Base-by-base conservation (phyloP, 495 filamentous ascomycete species). In the Daldinia grandis region DNA sequence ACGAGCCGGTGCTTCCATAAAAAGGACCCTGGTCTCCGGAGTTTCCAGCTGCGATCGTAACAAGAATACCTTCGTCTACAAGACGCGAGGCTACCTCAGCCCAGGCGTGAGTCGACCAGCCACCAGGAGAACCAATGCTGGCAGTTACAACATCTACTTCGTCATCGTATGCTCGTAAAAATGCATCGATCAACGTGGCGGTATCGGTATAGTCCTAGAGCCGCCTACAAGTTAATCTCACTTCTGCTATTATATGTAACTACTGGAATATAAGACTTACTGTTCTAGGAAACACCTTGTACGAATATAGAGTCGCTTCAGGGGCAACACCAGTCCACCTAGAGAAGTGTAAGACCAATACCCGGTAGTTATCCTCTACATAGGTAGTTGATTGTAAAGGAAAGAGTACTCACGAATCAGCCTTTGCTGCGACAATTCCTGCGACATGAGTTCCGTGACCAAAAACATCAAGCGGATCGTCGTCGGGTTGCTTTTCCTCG, bases 291-390 rank as follows among this genome's bases (percentile, higher is more conserved):
- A 81, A 77, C 50, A 83, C 77, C 53, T 82, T 83, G 50, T 84
- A 85, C 3, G 74, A 72, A 24, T 76, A 74, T 12, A 85, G 53
- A 10, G 78, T 84, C 19, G 80, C 81, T 62, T 82, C 79, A 4
- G 82, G 83, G 9, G 82, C 83, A 40, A 85, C 82, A 19, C 82
- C 81, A 8, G 77, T 75, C 62, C 84, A 83, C 33, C 75, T 68
- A 44, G 62, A 64, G 14, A 61, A 49, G 35, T 65, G 17, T 70
- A 21, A 65, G 51, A 10, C 10, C 15, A 47, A 12, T 21, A 7
- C 2, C 9, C 6, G 4, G 9, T 21, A n/a, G n/a, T n/a, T n/a
- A 47, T 24, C 9, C 2, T 47, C 42, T 12, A 3, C 19, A 47
- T 24, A 47, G 42, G 8, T 1, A 24, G 19, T 10, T 5, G 30